Percentiles rank a stretch among this genome's conserved stretches.
phyloP scores from a whole-genome alignment of 2,329 filamentous ascomycete species.

The Dothideomycetes sp. region DNA sequence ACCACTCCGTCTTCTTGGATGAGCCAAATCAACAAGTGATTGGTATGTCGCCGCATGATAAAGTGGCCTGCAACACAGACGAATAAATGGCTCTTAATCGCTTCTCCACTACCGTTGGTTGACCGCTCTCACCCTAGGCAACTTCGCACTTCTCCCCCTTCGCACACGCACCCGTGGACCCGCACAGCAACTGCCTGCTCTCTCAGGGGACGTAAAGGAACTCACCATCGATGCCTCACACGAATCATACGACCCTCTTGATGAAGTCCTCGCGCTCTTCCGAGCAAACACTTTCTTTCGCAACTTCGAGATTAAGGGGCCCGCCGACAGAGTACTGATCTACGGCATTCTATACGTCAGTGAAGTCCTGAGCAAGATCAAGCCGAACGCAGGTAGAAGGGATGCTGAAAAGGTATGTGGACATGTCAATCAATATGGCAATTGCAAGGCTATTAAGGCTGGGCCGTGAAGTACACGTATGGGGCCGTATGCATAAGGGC shows the following conservation, averaged over 20 bases:
- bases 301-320: slow-evolving; percentile 98
- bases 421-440: neutral
- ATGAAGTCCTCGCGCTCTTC: slow-evolving; percentile 87
- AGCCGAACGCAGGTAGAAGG: slow-evolving; percentile 54
- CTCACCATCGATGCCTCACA: slow-evolving; percentile 62
- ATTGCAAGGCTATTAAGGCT: too few species aligned
- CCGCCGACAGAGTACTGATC: slow-evolving; percentile 84
- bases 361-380: slow-evolving; percentile 82
- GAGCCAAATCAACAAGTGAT: slow-evolving; percentile 59
- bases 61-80: too few species aligned
- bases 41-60: slow-evolving; percentile 29
- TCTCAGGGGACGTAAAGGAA: slow-evolving; percentile 43
- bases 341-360: slow-evolving; percentile 94
- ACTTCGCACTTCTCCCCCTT: slow-evolving; percentile 88
- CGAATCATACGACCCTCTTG: slow-evolving; percentile 91
- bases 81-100: too few species aligned
- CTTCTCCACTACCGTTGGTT: too few species aligned
- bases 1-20: slow-evolving; percentile 93
- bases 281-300: slow-evolving; percentile 98
- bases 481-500: too few species aligned
- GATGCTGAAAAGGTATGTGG: slow-evolving; percentile 51
- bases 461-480: too few species aligned
- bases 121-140: too few species aligned
- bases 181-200: slow-evolving; percentile 66
- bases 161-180: slow-evolving; percentile 94